These are phyloP conservation scores for Agrostemma githago DNA, from an alignment of 148 eudicot genomes.

Conservation along the genomic window DNA sequence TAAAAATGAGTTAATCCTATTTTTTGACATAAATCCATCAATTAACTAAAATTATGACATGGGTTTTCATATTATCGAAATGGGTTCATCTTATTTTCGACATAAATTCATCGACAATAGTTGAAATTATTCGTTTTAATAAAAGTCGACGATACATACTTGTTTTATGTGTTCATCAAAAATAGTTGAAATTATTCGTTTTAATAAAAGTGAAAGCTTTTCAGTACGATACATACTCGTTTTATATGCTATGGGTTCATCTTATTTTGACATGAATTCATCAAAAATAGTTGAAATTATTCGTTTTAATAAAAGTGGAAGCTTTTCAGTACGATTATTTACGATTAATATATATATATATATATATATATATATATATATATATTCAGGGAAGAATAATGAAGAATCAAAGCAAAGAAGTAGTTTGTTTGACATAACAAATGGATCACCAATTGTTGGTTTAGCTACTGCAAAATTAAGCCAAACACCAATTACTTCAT, in stretches of 20 bases:
- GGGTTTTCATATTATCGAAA: not conserved
- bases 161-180: too few species aligned
- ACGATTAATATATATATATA: not conserved
- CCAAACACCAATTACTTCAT: slow-evolving; percentile 50
- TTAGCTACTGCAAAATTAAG: slow-evolving; percentile 47
- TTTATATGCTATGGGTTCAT: too few species aligned
- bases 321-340: not conserved
- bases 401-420: slow-evolving; percentile 44
- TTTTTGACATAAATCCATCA: not conserved
- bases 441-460: slow-evolving; percentile 90
- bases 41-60: not conserved
- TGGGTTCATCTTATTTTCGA: not conserved
- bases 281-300: too few species aligned
- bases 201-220: too few species aligned
- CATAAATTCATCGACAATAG: too few species aligned
- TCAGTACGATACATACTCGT: too few species aligned
- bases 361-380: too few species aligned
- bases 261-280: too few species aligned
- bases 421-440: slow-evolving; percentile 66
- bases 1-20: not conserved
- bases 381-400: slow-evolving; percentile 37
- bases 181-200: too few species aligned
- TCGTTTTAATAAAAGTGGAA: too few species aligned
- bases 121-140: too few species aligned
- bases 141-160: too few species aligned